Evolutionary conservation across 1,284 basidiomycete species (phyloP).

Genomic region (Apiotrichum porosum): DNA sequence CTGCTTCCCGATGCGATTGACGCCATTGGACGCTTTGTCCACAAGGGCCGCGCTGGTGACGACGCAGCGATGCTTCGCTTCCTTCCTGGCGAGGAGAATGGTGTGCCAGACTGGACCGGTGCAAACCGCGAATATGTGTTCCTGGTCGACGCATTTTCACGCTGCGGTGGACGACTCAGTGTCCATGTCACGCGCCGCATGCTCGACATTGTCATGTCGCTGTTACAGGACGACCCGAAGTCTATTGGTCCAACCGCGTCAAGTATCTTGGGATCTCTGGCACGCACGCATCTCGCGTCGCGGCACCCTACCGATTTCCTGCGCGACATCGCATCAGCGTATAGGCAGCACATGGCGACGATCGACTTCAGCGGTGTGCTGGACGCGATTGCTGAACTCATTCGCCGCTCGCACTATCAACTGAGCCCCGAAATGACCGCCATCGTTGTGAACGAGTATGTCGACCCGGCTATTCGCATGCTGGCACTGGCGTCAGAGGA

Average conservation of each 20-base stretch:
- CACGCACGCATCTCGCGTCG: conserved; percentile 25
- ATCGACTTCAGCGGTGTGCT: conserved; percentile 64
- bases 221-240: conserved; percentile 51
- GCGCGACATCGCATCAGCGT: conserved; percentile 57
- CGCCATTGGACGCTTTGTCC: conserved; percentile 53
- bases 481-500: conserved; percentile 57
- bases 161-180: conserved; percentile 57
- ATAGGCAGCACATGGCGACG: conserved; percentile 54
- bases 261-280: conserved; percentile 28
- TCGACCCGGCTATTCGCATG: conserved; percentile 56
- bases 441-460: conserved; percentile 59
- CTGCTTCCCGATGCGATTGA: conserved; percentile 65
- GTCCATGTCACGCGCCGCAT: conserved; percentile 53
- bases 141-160: conserved; percentile 57
- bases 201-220: conserved; percentile 58
- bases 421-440: conserved; percentile 55
- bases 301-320: conserved; percentile 59
- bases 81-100: conserved; percentile 47
- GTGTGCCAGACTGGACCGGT: conserved; percentile 55
- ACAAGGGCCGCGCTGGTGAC: conserved; percentile 24
- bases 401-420: conserved; percentile 53
- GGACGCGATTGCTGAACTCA: conserved; percentile 55
- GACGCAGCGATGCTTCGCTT: conserved; percentile 50
- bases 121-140: conserved; percentile 65
- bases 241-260: conserved; percentile 16